Base-by-base conservation (phyloP, 768 basidiomycete genomes). In the Pulveroboletus ravenelii region DNA sequence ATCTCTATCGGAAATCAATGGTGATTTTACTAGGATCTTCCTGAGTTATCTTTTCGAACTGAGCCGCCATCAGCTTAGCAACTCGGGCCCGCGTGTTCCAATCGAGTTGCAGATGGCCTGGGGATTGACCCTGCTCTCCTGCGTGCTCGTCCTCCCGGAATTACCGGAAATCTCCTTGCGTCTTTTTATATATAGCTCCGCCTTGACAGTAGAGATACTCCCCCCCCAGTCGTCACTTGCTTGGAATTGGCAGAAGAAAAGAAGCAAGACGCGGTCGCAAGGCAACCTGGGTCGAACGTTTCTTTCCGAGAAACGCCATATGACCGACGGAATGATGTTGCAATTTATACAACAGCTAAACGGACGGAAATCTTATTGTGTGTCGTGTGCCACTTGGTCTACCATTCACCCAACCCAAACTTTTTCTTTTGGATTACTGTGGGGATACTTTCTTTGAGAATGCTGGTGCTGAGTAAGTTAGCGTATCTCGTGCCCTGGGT, bases 321-420 rank as follows among this genome's bases (percentile, higher is more conserved):
- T 87, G 13, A 63, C 73, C 31, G 89, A 88, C 52, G 86, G 87
- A n/a, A 86, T 87, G 82, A 86, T 87, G 82, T 66, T 87, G 39
- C 86, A 87, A 56, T 88, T 89, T 61, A 80, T 90, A 46, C 87
- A 89, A 56, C 87, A 89, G 57, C 67, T 89, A 29, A 86, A 89
- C 51, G 87, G 86, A 13, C 87, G 90, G 65, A 89, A 87, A 63
- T 88, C 87, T 68, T 87, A 85, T 65, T 86, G 85, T 85, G 54
- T 54, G 79, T 65, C 7, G 3, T 6, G 34, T 45, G 31, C 20
- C n/a, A 5, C 31, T 36, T 18, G 34, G 13, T 9, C 2, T 39
- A 25, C 6, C 25, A 20, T 10, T 29, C 44, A 3, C 23, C 25
- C 7, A 10, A 32, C 20, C 13, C 39, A 13, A 65, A 64, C 42